A percentile compares a stretch with the other conserved stretches of the same genome.
Conservation (phyloP, 2,329 filamentous ascomycete species). For the Talaromyces atroroseus region DNA sequence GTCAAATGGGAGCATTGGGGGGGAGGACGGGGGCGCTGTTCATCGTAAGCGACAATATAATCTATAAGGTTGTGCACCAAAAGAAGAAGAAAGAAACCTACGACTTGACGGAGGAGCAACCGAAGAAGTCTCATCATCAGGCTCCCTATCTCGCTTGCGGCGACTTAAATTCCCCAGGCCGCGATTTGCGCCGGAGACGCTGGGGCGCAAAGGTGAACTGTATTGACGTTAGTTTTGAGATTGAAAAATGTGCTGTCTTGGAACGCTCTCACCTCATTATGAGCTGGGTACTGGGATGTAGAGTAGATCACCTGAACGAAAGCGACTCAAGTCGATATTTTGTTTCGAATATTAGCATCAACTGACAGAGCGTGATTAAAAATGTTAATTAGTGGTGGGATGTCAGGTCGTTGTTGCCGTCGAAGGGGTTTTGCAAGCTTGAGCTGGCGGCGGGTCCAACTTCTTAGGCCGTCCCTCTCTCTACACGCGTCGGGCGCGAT, state of each 20-base stretch:
- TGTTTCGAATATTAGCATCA: not conserved
- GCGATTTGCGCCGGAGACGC: slow-evolving; percentile 77
- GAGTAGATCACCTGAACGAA: not conserved
- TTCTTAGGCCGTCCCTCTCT: slow-evolving; percentile 5
- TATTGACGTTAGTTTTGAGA: not conserved
- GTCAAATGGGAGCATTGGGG: slow-evolving; percentile 51
- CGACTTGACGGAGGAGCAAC: slow-evolving; percentile 58
- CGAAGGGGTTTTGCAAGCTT: slow-evolving; percentile 1
- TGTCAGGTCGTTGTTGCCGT: not conserved
- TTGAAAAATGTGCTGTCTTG: not conserved
- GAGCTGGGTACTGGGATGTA: not conserved
- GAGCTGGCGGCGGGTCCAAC: slow-evolving; percentile 7
- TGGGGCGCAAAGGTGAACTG: slow-evolving; percentile 77
- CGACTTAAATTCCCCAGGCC: slow-evolving; percentile 52
- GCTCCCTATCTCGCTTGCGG: slow-evolving; percentile 61
- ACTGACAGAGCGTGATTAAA: not conserved
- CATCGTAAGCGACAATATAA: slow-evolving; percentile 15
- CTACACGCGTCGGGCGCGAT: slow-evolving; percentile 16
- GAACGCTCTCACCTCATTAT: slow-evolving; percentile 12
- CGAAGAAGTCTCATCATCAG: slow-evolving; percentile 58
- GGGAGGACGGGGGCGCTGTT: slow-evolving; percentile 52
- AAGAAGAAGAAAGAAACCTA: too few species aligned
- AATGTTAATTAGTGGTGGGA: not conserved
- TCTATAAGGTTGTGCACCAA: not conserved
- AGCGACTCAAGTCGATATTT: not conserved